Conservation (phyloP, 371 early-diverging fungal species). For the Mucor mucedo region DNA sequence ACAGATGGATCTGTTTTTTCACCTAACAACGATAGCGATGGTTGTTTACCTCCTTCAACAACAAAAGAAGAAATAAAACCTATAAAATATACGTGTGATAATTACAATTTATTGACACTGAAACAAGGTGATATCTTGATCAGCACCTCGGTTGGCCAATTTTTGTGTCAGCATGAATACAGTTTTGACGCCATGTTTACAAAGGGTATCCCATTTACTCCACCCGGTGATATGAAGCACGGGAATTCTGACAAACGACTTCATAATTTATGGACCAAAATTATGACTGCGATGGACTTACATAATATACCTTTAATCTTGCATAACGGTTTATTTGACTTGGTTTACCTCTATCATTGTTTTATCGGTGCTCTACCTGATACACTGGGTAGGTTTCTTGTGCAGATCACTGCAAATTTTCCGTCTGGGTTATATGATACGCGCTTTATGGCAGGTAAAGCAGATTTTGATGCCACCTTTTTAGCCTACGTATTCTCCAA, state of each 20-base stretch:
- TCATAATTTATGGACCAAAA: constrained; percentile 36
- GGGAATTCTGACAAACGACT: neutral
- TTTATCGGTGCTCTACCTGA: constrained; percentile 81
- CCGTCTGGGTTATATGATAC: constrained; percentile 91
- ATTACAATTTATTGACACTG: constrained; percentile 32
- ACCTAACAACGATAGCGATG: neutral
- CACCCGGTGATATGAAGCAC: constrained; percentile 2
- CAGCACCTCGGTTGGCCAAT: constrained; percentile 69
- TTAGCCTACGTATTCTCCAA: constrained; percentile 83
- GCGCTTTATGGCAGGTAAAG: constrained; percentile 78
- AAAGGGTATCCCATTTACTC: constrained; percentile 75
- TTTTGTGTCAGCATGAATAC: constrained; percentile 81
- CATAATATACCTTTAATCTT: constrained; percentile 70
- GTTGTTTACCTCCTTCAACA: neutral
- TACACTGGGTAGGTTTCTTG: constrained; percentile 67
- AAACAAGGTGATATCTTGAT: constrained; percentile 55
- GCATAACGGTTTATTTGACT: constrained; percentile 92
- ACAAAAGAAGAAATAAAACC: neutral
- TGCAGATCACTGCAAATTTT: constrained; percentile 77
- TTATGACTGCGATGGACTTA: constrained; percentile 30
- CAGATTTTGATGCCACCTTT: constrained; percentile 44
- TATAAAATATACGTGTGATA: constrained; percentile 13
- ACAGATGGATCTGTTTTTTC: too few species aligned
- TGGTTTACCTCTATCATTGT: constrained; percentile 86
- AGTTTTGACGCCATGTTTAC: constrained; percentile 78